Evolutionary conservation across 2,329 filamentous ascomycete species (phyloP).

Genomic region (Botrytis pseudocinerea): DNA sequence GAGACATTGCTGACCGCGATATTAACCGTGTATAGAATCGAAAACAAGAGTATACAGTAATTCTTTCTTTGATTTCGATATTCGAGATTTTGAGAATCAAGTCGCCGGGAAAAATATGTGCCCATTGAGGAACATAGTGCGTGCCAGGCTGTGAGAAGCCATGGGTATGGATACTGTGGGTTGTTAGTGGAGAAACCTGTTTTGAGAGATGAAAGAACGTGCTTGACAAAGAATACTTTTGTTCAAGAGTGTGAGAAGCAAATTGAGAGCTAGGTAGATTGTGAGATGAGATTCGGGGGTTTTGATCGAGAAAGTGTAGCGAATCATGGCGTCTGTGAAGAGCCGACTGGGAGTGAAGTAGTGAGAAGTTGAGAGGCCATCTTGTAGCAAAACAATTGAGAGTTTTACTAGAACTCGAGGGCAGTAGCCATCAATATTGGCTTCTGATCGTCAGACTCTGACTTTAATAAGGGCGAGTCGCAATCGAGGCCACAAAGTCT

Average conservation of each 20-base stretch:
- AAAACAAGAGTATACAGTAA: constrained; percentile 57
- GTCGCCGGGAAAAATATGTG: constrained; percentile 52
- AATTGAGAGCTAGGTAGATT: constrained; percentile 7
- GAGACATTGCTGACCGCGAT: constrained; percentile 65
- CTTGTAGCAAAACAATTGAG: too few relatives aligned
- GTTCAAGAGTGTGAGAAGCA: constrained; percentile 6
- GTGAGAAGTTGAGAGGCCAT: not conserved
- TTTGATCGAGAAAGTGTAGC: not conserved
- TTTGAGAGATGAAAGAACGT: not conserved
- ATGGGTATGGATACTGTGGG: constrained; percentile 57
- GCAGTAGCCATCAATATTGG: not conserved
- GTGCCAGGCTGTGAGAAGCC: constrained; percentile 61
- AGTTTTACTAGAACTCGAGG: not conserved
- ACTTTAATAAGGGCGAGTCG: not conserved
- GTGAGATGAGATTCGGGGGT: not conserved
- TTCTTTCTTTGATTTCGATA: constrained; percentile 54
- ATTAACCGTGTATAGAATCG: constrained; percentile 62
- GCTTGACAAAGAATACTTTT: not conserved
- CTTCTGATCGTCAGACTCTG: not conserved
- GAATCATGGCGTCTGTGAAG: not conserved
- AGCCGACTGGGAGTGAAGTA: not conserved
- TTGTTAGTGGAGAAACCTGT: not conserved
- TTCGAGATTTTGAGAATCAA: constrained; percentile 56
- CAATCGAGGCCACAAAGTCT: not conserved
- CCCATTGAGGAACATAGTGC: constrained; percentile 58